Percentiles rank a stretch among this genome's conserved stretches.
Conservation (phyloP, 345 rosid genomes). For the Euphorbia peplus region DNA sequence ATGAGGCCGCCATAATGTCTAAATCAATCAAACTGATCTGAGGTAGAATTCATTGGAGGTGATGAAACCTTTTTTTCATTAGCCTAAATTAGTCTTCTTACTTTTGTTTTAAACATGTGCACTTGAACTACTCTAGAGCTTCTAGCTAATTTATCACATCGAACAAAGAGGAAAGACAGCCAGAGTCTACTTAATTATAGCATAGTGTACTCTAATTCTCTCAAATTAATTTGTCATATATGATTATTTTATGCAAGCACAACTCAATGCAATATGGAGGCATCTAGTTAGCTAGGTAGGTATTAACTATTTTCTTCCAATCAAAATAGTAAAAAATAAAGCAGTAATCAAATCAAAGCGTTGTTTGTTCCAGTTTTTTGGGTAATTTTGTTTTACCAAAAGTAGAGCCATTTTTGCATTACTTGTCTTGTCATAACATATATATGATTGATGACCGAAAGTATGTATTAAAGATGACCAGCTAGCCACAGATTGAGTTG, state of each 20-base stretch:
- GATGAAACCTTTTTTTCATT: neutral
- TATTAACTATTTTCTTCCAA: too few relatives aligned
- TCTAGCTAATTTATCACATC: too few relatives aligned
- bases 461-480: neutral
- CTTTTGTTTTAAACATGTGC: too few relatives aligned
- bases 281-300: neutral
- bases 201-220: neutral
- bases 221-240: neutral
- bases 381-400: slow-evolving; percentile 12
- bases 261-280: slow-evolving; percentile 4
- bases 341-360: neutral
- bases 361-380: slow-evolving; percentile 6
- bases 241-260: slow-evolving; percentile 4
- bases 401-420: slow-evolving; percentile 11
- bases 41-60: too few relatives aligned
- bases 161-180: neutral
- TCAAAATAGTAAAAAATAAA: too few relatives aligned
- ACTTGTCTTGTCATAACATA: neutral
- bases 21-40: too few relatives aligned
- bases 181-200: neutral
- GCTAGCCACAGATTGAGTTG: neutral
- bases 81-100: neutral
- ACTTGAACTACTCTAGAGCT: too few relatives aligned
- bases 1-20: too few relatives aligned
- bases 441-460: slow-evolving; percentile 20